These are phyloP conservation scores for Fusarium solani-melongenae DNA, from an alignment of 2,329 filamentous ascomycete genomes.

Conservation along the genomic window DNA sequence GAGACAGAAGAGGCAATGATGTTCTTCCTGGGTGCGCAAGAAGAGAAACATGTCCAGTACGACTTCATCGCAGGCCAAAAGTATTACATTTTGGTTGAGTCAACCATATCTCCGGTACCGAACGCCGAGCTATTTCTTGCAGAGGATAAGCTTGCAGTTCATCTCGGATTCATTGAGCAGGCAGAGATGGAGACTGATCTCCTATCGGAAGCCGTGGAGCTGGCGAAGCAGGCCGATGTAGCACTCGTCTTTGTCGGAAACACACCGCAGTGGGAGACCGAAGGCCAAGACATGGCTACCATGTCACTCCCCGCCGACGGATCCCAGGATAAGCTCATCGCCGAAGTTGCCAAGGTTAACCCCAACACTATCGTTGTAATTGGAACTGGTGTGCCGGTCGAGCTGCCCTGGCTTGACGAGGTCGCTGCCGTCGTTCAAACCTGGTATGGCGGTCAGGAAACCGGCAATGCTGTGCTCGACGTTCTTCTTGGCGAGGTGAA, in stretches of 20 bases:
- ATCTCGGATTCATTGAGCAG: neutral
- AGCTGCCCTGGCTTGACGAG: neutral
- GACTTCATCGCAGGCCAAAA: neutral
- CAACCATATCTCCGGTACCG: neutral
- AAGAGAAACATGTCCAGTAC: neutral
- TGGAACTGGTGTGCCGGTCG: neutral
- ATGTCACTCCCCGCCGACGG: neutral
- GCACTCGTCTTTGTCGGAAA: neutral
- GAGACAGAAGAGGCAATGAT: neutral
- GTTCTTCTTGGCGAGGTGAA: neutral
- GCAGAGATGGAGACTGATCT: neutral
- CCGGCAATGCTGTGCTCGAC: neutral
- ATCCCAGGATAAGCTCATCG: neutral
- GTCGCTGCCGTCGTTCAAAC: neutral
- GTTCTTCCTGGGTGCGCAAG: neutral
- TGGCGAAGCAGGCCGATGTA: neutral
- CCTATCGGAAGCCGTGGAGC: neutral
- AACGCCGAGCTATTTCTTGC: neutral
- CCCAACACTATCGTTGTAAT: neutral
- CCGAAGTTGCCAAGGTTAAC: neutral
- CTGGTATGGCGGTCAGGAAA: neutral
- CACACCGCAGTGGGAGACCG: neutral
- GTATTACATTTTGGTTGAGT: neutral
- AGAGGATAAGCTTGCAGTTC: neutral
- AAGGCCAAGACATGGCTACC: neutral